Percentiles rank a stretch among this genome's conserved stretches.
Conservation (phyloP, 192 early-diverging fungal genomes). For the Diversispora eburnea region DNA sequence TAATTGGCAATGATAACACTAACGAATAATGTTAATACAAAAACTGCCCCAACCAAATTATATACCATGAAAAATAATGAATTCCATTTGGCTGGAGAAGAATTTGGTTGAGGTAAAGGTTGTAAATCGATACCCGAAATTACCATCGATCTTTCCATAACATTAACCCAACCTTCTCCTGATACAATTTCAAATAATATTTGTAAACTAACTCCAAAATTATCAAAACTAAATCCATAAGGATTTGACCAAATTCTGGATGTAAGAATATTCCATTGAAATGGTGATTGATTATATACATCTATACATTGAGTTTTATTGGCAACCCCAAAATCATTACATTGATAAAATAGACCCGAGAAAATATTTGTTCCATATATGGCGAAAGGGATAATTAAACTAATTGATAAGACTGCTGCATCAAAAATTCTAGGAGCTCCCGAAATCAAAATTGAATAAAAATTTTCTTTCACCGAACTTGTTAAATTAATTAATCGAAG, state of each 20-base stretch:
- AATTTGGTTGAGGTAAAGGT: slow-evolving; percentile 31
- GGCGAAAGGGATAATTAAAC: slow-evolving; percentile 52
- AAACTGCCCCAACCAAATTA: slow-evolving; percentile 56
- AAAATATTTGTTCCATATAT: slow-evolving; percentile 56
- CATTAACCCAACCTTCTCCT: slow-evolving; percentile 54
- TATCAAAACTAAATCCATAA: slow-evolving; percentile 56
- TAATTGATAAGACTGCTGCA: slow-evolving; percentile 45
- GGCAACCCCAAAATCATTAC: slow-evolving; percentile 42
- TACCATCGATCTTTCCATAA: slow-evolving; percentile 17
- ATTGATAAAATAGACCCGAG: slow-evolving; percentile 46
- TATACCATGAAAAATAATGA: slow-evolving; percentile 57
- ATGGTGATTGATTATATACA: slow-evolving; percentile 25
- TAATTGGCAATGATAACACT: slow-evolving; percentile 60
- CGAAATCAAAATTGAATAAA: slow-evolving; percentile 53
- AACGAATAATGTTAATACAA: slow-evolving; percentile 56
- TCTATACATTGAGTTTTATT: slow-evolving; percentile 34
- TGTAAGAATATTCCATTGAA: slow-evolving; percentile 30
- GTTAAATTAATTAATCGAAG: slow-evolving; percentile 55
- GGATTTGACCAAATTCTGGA: slow-evolving; percentile 59
- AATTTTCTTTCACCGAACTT: slow-evolving; percentile 49
- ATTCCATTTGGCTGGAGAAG: slow-evolving; percentile 38
- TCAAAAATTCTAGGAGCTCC: slow-evolving; percentile 56
- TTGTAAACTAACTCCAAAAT: slow-evolving; percentile 48
- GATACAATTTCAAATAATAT: slow-evolving; percentile 58
- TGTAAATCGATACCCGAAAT: slow-evolving; percentile 39